Base-by-base conservation (phyloP, 768 basidiomycete species). In the Mycena venus region DNA sequence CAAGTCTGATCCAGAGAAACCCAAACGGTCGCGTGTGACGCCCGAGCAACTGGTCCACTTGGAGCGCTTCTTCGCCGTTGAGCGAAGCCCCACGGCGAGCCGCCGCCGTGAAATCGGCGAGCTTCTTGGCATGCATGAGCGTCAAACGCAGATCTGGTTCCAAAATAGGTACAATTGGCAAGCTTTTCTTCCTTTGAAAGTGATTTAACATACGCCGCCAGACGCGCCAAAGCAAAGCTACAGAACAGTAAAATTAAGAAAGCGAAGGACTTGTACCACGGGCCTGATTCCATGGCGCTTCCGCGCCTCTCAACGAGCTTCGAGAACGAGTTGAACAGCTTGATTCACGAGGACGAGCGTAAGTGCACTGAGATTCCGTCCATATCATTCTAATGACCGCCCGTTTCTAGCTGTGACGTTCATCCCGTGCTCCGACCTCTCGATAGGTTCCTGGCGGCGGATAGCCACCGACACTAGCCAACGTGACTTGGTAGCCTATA, bases 71-170 rank as follows among this genome's bases (percentile, higher is more conserved):
- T 96, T 96, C 80, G 82, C 90, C 15, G 78, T 83, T 61, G 94
- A 95, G 80, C 88, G 91, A 51, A 93, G 91, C 79, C 95, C 95
- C 12, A 93, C 93, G 3, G 92, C 93, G 2, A 88, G 88, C 14
- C 88, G 91, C 60, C 87, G 95, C 51, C 90, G 91, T 66, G 94
- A 95, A 77, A 94, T 96, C 64, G 91, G 93, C 70, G 89, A 91
- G 29, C 82, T 90, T 68, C 86, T 96, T 6, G 93, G 94, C 19
- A 95, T 96, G 93, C 90, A 93, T 62, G 95, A 96, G 83, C 91
- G 94, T 42, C 95, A 96, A 85, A 95, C 94, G 0, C 95, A 96
- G 83, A 93, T 96, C 58, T 96, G 95, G 95, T 96, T 95, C 78
- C 95, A 96, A 81, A 96, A 96, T 80, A 87, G 95, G 95, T 93